phyloP scores from a whole-genome alignment of 352 stramenopile genomes.

The Phytophthora cactorum region DNA sequence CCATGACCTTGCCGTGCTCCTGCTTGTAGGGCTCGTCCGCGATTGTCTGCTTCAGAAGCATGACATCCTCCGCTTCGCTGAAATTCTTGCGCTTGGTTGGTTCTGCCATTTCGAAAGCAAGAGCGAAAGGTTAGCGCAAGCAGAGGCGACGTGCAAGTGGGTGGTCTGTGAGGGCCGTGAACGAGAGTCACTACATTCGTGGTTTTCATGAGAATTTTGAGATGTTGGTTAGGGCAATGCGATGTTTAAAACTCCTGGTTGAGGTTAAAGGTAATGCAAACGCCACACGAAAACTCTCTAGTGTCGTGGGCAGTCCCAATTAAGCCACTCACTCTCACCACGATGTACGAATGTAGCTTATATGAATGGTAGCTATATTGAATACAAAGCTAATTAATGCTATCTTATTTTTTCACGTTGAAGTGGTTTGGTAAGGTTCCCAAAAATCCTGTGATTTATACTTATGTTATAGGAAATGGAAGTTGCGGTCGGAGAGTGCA shows the following conservation, averaged over 20 bases:
- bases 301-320: neutral
- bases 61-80: constrained; percentile 6
- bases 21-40: constrained; percentile 6
- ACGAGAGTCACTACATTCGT: neutral
- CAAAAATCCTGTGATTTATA: too few relatives aligned
- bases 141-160: neutral
- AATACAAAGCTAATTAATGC: too few relatives aligned
- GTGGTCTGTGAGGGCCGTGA: constrained; percentile 3
- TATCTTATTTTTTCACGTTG: too few relatives aligned
- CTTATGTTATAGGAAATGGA: too few relatives aligned
- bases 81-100: constrained; percentile 15
- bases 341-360: too few relatives aligned
- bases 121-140: neutral
- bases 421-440: too few relatives aligned
- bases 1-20: constrained; percentile 6
- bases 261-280: neutral
- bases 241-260: constrained; percentile 4
- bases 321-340: too few relatives aligned
- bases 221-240: neutral
- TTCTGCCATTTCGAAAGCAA: constrained; percentile 11
- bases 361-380: too few relatives aligned
- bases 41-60: constrained; percentile 13
- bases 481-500: too few relatives aligned
- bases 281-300: neutral
- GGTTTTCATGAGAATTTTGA: constrained; percentile 5